Conservation (phyloP, 2,329 filamentous ascomycete genomes). For the Xylaria polymorpha region DNA sequence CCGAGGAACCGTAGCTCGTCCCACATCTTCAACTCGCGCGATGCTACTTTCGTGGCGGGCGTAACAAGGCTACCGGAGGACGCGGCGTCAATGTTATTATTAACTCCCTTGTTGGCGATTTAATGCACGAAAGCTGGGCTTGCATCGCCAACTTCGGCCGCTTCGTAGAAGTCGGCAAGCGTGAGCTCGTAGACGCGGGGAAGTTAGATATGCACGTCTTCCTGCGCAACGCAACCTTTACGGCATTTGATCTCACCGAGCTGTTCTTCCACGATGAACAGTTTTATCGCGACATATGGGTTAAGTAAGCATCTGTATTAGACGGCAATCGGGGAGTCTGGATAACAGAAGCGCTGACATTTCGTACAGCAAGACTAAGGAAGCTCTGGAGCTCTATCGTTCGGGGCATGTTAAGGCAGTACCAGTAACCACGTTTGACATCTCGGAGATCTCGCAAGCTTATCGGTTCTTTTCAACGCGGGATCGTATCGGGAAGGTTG, state of each 20-base stretch:
- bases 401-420: no score
- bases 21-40: not conserved
- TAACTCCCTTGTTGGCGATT: slow-evolving; percentile 58
- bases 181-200: slow-evolving; percentile 53
- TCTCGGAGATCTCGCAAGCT: no score
- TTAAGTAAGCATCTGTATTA: no score
- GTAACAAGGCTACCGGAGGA: not conserved
- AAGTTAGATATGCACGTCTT: slow-evolving; percentile 56
- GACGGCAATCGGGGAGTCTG: no score
- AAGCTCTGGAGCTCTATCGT: no score
- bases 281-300: not conserved
- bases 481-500: no score
- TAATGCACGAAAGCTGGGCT: slow-evolving; percentile 48
- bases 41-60: not conserved
- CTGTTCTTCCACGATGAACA: not conserved
- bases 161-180: slow-evolving; percentile 57
- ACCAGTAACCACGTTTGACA: no score
- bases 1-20: no score
- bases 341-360: no score
- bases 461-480: no score
- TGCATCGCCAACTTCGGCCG: slow-evolving; percentile 55
- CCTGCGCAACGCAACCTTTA: slow-evolving; percentile 54
- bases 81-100: slow-evolving; percentile 51
- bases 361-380: not conserved
- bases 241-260: slow-evolving; percentile 53